Evolutionary conservation across 495 filamentous ascomycete species (phyloP), one percentile per base, ranked within the genome.

Genomic region (Aspergillus cavernicola): DNA sequence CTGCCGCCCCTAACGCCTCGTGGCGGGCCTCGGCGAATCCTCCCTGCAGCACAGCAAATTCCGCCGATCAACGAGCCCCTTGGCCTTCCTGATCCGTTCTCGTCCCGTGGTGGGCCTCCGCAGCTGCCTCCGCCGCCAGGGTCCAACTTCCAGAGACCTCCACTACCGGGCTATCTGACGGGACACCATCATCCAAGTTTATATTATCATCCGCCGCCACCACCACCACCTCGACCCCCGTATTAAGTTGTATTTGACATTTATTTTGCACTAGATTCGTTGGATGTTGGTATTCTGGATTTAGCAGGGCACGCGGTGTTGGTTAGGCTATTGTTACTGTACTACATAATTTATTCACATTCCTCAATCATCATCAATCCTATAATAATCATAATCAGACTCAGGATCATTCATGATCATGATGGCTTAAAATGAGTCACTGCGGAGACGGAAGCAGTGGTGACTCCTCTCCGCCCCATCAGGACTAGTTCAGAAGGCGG

Each of bases 61-160:
- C 60, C 58, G 24, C 54, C 60, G 16, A 63, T 66, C 50, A 58
- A 53, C 22, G 61, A 66, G 37, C 55, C 59, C 33, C 50, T 69
- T 43, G 66, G 65, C 20, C 51, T 72, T 24, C 72, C 70, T 7
- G 69, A 72, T 36, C 69, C 67, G 6, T 72, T 73, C 53, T 48
- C 66, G 18, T 37, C 56, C 9, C 60, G 66, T 56, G 62, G 53
- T 35, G 72, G 70, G 1, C 70, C 66, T 11, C 72, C 72, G 23
- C 70, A 68, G 44, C 66, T 73, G 11, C 72, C 72, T 5, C 72
- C 72, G 18, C 72, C 72, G 7, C 67, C 67, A 16, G 71, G 71
- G 7, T 73, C 70, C 0, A 71, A 72, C 51, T 73, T 75, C 43
- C 64, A 61, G 12, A 61, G 65, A 12, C 63, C 70, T 37, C 68